Percentiles rank a stretch among this genome's conserved stretches.
phyloP scores from a whole-genome alignment of 768 basidiomycete genomes.

The Sistotremastrum niveocremeum region DNA sequence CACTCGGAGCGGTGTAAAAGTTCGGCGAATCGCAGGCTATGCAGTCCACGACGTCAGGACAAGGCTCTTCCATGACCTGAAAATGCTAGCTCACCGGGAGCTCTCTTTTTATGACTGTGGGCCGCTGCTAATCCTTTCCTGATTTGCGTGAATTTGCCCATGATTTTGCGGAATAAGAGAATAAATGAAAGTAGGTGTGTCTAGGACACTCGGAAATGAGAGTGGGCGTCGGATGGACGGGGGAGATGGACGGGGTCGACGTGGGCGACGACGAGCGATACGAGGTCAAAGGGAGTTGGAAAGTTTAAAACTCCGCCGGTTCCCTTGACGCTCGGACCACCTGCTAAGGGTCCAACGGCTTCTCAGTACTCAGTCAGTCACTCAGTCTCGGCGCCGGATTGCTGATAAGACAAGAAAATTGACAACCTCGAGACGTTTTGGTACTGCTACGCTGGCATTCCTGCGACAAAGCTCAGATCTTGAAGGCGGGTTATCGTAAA shows the following conservation, averaged over 20 bases:
- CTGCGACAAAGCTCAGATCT: too few relatives aligned
- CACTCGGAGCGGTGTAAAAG: constrained; percentile 45
- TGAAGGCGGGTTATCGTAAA: too few relatives aligned
- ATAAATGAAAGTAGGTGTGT: constrained; percentile 2
- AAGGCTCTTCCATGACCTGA: background rate
- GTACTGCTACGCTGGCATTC: too few relatives aligned
- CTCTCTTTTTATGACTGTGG: background rate
- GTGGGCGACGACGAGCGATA: constrained; percentile 2
- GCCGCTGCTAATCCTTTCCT: constrained; percentile 1
- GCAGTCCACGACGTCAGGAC: background rate
- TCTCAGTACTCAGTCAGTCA: too few relatives aligned
- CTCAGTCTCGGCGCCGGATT: too few relatives aligned
- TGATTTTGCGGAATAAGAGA: background rate
- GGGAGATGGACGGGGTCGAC: constrained; percentile 2
- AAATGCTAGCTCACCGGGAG: background rate
- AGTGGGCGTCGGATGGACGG: background rate
- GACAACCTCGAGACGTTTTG: too few relatives aligned
- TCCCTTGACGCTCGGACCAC: too few relatives aligned
- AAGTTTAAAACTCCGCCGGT: too few relatives aligned
- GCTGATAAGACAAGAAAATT: too few relatives aligned
- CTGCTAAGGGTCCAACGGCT: too few relatives aligned
- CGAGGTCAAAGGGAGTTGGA: too few relatives aligned
- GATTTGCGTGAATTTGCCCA: background rate
- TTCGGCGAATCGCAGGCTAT: constrained; percentile 4
- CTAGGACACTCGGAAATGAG: background rate